These are phyloP conservation scores for Phaeomoniella chlamydospora DNA, from an alignment of 2,329 filamentous ascomycete genomes.

Conservation along the genomic window DNA sequence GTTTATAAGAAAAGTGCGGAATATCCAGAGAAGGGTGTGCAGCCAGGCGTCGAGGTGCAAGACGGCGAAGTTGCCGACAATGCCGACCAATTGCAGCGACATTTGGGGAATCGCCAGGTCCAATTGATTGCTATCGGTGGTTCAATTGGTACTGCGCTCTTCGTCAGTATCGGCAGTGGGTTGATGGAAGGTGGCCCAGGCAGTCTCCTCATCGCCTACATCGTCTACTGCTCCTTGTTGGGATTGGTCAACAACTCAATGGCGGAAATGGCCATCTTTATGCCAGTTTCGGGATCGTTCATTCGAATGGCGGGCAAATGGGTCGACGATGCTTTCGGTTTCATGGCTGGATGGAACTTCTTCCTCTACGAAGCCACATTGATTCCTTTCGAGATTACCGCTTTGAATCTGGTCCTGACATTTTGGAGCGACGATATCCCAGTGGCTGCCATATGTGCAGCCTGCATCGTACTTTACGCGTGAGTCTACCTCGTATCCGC, in stretches of 20 bases:
- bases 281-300: slow-evolving; percentile 25
- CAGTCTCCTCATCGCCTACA: slow-evolving; percentile 22
- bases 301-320: slow-evolving; percentile 26
- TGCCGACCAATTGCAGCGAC: slow-evolving; percentile 27
- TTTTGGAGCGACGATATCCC: slow-evolving; percentile 24
- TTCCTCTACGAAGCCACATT: slow-evolving; percentile 25
- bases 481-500: slow-evolving; percentile 10
- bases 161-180: slow-evolving; percentile 22
- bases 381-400: slow-evolving; percentile 26
- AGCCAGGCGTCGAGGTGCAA: slow-evolving; percentile 26
- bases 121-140: slow-evolving; percentile 36
- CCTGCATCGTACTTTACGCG: slow-evolving; percentile 23
- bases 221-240: slow-evolving; percentile 14
- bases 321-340: slow-evolving; percentile 30
- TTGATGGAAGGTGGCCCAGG: slow-evolving; percentile 22
- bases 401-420: slow-evolving; percentile 24
- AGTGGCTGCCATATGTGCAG: slow-evolving; percentile 20
- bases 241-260: slow-evolving; percentile 23
- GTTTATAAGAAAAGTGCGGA: no score
- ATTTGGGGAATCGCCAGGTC: slow-evolving; percentile 40
- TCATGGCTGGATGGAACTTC: slow-evolving; percentile 32
- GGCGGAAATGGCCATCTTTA: slow-evolving; percentile 29
- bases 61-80: slow-evolving; percentile 15
- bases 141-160: slow-evolving; percentile 22
- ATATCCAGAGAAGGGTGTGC: neutral